Evolutionary conservation across 768 basidiomycete genomes (phyloP).

Genomic region (Boletus tomentosulus): DNA sequence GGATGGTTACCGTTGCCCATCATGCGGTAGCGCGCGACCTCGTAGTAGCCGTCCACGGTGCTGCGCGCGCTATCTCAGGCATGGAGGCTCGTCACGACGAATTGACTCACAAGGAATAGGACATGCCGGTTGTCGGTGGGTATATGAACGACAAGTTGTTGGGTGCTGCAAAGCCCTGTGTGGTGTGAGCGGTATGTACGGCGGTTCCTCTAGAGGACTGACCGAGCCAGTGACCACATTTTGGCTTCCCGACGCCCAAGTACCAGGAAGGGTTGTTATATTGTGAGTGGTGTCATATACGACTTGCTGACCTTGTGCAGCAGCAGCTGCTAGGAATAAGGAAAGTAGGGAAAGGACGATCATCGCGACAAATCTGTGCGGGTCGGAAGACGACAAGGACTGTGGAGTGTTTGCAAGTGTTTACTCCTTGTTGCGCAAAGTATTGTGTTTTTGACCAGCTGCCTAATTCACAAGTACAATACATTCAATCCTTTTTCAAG

Average conservation of each 20-base stretch:
- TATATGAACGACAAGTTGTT: constrained; percentile 78
- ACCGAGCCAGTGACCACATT: constrained; percentile 80
- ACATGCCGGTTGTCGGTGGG: constrained; percentile 81
- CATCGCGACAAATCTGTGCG: constrained; percentile 12
- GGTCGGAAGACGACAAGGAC: constrained; percentile 28
- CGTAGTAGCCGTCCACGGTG: constrained; percentile 73
- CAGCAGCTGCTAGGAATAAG: constrained; percentile 25
- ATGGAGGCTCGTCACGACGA: neutral
- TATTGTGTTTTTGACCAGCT: constrained; percentile 6
- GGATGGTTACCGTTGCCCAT: constrained; percentile 64
- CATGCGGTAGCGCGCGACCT: constrained; percentile 90
- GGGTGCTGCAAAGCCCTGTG: constrained; percentile 81
- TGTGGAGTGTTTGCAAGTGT: constrained; percentile 24
- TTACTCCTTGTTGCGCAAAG: constrained; percentile 11
- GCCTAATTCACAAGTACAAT: neutral
- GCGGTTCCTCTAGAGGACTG: constrained; percentile 33
- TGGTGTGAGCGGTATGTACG: neutral
- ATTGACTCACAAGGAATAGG: constrained; percentile 76
- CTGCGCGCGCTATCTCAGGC: constrained; percentile 33
- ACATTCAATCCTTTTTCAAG: constrained; percentile 74
- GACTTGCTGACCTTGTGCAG: constrained; percentile 33
- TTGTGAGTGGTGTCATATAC: constrained; percentile 52
- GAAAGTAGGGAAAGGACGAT: constrained; percentile 24
- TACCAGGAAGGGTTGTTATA: constrained; percentile 66
- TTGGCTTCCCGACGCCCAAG: constrained; percentile 81